Conservation (phyloP, 345 rosid species). For the Eutrema heterophyllum region DNA sequence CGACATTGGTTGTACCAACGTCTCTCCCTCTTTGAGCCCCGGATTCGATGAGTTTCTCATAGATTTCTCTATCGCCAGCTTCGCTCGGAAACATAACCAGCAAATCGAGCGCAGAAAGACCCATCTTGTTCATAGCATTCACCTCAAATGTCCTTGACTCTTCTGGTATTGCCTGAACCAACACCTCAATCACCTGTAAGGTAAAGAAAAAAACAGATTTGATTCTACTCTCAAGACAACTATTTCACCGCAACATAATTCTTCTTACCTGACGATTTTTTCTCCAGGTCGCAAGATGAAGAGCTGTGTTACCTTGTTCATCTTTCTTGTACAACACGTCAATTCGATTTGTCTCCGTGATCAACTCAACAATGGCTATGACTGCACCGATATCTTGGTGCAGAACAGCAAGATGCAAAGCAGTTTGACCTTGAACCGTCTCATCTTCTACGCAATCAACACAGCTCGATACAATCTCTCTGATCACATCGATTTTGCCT, state of each 20-base stretch:
- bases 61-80: conserved; percentile 53
- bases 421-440: conserved; percentile 37
- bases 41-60: conserved; percentile 33
- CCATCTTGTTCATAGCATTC: conserved; percentile 39
- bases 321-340: conserved; percentile 35
- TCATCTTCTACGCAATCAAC: conserved; percentile 34
- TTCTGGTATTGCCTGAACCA: conserved; percentile 26
- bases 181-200: conserved; percentile 45
- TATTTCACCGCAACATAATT: not conserved
- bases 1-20: not conserved
- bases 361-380: conserved; percentile 34
- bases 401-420: conserved; percentile 42
- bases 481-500: conserved; percentile 34
- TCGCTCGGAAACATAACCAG: conserved; percentile 49
- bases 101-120: conserved; percentile 47
- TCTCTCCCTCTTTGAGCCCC: conserved; percentile 40
- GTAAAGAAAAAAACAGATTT: not conserved
- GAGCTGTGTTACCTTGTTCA: conserved; percentile 38
- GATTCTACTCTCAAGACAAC: not conserved
- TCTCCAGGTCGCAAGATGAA: conserved; percentile 43
- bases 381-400: conserved; percentile 28
- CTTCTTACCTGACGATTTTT: conserved; percentile 34
- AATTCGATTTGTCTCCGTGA: conserved; percentile 24
- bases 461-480: conserved; percentile 35
- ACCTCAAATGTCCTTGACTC: conserved; percentile 29